A percentile compares a stretch with the other conserved stretches of the same genome.
These are phyloP conservation scores for Talaromyces sp. DNA, from an alignment of 2,329 filamentous ascomycete genomes.

Conservation along the genomic window DNA sequence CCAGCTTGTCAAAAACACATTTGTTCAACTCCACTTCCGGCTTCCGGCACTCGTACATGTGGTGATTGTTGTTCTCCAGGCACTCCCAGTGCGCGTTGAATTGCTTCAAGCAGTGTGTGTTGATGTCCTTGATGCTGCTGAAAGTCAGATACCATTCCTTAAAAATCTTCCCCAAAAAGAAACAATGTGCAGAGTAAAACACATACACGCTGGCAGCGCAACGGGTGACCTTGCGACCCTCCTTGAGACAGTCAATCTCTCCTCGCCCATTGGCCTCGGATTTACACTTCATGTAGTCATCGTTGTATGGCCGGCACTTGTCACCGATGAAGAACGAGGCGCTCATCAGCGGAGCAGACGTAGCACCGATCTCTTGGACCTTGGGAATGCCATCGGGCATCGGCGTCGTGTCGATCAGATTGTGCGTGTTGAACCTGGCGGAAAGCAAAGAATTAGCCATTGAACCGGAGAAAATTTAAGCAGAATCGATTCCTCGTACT, in stretches of 20 bases:
- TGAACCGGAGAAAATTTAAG: conserved; percentile 17
- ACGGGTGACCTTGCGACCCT: conserved; percentile 91
- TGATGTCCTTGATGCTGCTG: conserved; percentile 81
- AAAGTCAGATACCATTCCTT: conserved; percentile 1
- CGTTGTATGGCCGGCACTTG: conserved; percentile 90
- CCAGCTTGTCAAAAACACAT: conserved; percentile 93
- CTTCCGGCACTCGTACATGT: conserved; percentile 90
- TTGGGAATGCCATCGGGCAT: conserved; percentile 87
- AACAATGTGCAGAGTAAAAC: not conserved
- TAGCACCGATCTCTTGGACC: conserved; percentile 88
- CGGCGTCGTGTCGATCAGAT: conserved; percentile 92
- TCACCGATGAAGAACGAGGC: conserved; percentile 96
- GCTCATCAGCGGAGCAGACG: conserved; percentile 83
- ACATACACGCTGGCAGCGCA: conserved; percentile 92
- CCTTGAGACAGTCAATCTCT: conserved; percentile 91
- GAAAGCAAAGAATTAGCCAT: conserved; percentile 17
- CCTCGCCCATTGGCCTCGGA: conserved; percentile 82
- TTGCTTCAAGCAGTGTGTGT: conserved; percentile 84
- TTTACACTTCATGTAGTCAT: conserved; percentile 99
- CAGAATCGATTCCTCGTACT: conserved; percentile 18
- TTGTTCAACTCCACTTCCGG: conserved; percentile 85
- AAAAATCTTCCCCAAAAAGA: conserved; percentile 1
- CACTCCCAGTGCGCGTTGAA: conserved; percentile 95
- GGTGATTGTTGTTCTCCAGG: conserved; percentile 95
- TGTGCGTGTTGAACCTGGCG: conserved; percentile 83